Percentiles rank a stretch among this genome's conserved stretches.
Evolutionary conservation across 2,329 filamentous ascomycete genomes (phyloP).

Genomic region (Hysterium pulicare): DNA sequence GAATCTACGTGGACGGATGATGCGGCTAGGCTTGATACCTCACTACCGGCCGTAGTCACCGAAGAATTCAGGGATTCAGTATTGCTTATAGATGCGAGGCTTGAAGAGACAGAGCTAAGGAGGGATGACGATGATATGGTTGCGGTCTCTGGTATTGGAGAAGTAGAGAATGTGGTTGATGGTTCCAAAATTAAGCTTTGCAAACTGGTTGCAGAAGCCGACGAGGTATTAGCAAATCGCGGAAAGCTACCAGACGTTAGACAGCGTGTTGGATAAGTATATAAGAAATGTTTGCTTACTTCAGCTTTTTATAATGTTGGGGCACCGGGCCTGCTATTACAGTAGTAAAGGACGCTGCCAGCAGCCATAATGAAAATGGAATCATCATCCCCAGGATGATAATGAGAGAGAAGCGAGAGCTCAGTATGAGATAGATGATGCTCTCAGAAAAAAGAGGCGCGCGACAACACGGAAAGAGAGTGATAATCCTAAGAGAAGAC

Average conservation of each 20-base stretch:
- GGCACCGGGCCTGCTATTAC: conserved; percentile 34
- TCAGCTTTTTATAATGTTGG: conserved; percentile 19
- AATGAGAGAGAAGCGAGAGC: conserved; percentile 13
- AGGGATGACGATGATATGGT: background rate
- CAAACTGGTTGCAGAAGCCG: conserved; percentile 1
- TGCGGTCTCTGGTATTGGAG: background rate
- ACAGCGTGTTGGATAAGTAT: too few relatives aligned
- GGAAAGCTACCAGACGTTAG: conserved; percentile 21
- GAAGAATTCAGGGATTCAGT: too few relatives aligned
- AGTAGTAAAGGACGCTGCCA: conserved; percentile 31
- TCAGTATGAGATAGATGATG: conserved; percentile 11
- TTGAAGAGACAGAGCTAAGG: background rate
- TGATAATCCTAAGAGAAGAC: conserved; percentile 18
- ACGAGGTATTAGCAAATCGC: conserved; percentile 26
- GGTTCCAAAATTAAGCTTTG: background rate
- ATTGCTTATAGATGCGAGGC: too few relatives aligned
- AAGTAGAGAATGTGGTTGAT: conserved; percentile 5
- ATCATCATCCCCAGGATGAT: conserved; percentile 24
- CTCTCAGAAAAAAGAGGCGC: conserved; percentile 18
- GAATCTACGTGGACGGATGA: conserved; percentile 26
- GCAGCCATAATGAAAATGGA: conserved; percentile 28
- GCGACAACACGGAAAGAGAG: conserved; percentile 18
- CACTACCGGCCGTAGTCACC: too few relatives aligned
- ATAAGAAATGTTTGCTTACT: conserved; percentile 14
- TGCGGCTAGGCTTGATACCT: background rate